Conservation (phyloP, 2,329 filamentous ascomycete species). For the Emydomyces testavorans region DNA sequence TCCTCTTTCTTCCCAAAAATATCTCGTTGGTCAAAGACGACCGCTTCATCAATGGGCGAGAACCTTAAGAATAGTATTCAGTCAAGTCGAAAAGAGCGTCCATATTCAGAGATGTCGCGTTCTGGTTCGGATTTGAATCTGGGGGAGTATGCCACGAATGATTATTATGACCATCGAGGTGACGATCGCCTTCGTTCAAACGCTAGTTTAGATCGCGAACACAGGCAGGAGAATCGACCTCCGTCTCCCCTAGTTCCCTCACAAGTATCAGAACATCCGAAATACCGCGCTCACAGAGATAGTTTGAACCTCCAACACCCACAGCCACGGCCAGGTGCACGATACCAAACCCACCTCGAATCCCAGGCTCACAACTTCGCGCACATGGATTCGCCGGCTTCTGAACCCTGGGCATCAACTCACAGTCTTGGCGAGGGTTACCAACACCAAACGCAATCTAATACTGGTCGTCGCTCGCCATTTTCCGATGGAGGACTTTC, state of each 20-base stretch:
- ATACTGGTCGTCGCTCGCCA: conserved; percentile 33
- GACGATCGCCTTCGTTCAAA: conserved; percentile 37
- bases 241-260: conserved; percentile 54
- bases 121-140: conserved; percentile 64
- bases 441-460: conserved; percentile 18
- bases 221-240: conserved; percentile 36
- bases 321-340: conserved; percentile 50
- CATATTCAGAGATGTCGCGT: conserved; percentile 55
- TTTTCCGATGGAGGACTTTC: conserved; percentile 39
- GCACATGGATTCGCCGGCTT: conserved; percentile 32
- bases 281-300: conserved; percentile 54
- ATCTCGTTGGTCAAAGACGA: conserved; percentile 95
- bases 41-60: conserved; percentile 71
- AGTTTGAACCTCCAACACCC: conserved; percentile 54
- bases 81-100: conserved; percentile 46
- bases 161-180: conserved; percentile 37
- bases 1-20: conserved; percentile 84
- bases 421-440: conserved; percentile 28
- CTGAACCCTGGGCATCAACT: conserved; percentile 38
- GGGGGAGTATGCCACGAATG: conserved; percentile 44
- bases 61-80: conserved; percentile 57
- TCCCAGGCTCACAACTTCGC: conserved; percentile 47
- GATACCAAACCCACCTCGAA: conserved; percentile 51
- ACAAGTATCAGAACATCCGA: conserved; percentile 45
- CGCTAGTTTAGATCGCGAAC: conserved; percentile 31